phyloP scores from a whole-genome alignment of 2,329 filamentous ascomycete species.

The Stromatinia cepivora region DNA sequence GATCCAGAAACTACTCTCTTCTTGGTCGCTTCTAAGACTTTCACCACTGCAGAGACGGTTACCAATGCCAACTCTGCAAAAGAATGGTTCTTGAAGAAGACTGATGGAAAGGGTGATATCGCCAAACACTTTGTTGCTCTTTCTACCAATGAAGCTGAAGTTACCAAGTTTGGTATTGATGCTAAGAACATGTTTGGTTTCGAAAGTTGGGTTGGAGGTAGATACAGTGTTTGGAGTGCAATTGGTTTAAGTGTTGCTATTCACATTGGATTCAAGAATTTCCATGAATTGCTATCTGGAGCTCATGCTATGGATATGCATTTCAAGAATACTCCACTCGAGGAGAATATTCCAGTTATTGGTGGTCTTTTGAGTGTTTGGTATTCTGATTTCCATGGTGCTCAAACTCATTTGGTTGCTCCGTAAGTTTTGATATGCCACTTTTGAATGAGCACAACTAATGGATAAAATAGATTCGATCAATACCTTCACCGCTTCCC shows the following conservation, averaged over 20 bases:
- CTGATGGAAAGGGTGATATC: slow-evolving; percentile 75
- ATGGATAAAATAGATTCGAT: slow-evolving; percentile 71
- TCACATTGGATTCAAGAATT: slow-evolving; percentile 97
- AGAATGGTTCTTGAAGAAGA: slow-evolving; percentile 89
- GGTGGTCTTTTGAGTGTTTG: slow-evolving; percentile 93
- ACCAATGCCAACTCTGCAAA: slow-evolving; percentile 98
- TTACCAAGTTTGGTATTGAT: slow-evolving; percentile 98
- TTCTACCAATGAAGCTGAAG: slow-evolving; percentile 92
- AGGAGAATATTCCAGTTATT: slow-evolving; percentile 92
- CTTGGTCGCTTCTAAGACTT: slow-evolving; percentile 98
- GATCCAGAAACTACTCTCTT: slow-evolving; percentile 99
- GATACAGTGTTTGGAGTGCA: slow-evolving; percentile 98
- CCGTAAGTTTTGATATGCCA: slow-evolving; percentile 61
- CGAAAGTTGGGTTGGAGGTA: slow-evolving; percentile 96
- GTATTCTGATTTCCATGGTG: slow-evolving; percentile 99
- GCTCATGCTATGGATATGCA: slow-evolving; percentile 98
- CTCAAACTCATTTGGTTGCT: slow-evolving; percentile 95
- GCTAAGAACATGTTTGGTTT: slow-evolving; percentile 99
- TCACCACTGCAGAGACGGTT: slow-evolving; percentile 95
- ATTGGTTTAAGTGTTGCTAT: slow-evolving; percentile 93
- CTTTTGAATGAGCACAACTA: slow-evolving; percentile 21
- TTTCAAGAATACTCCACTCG: slow-evolving; percentile 86
- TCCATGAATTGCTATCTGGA: slow-evolving; percentile 91
- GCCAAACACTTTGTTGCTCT: slow-evolving; percentile 99
- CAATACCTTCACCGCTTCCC: slow-evolving; percentile 99